Percentiles rank a stretch among this genome's conserved stretches.
Conservation (phyloP, 1,139 yeast genomes). For the Zygoascus hellenicus region DNA sequence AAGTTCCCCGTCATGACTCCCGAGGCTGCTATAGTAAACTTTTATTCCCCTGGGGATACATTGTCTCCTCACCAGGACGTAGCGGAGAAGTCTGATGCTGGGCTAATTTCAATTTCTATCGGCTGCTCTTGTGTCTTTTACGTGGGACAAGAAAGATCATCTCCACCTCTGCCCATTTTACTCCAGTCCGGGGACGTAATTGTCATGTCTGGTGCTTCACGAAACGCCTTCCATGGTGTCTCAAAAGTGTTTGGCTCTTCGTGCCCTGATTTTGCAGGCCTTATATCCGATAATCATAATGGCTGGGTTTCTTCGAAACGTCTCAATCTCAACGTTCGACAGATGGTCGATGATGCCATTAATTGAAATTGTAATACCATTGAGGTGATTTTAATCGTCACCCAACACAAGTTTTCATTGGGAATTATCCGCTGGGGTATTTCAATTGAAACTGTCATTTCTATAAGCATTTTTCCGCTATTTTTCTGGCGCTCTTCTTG, state of each 20-base stretch:
- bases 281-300: slow-evolving; percentile 22
- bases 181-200: slow-evolving; percentile 38
- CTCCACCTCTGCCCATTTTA: slow-evolving; percentile 31
- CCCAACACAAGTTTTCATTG: too few relatives aligned
- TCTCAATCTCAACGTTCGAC: slow-evolving; percentile 39
- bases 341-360: slow-evolving; percentile 33
- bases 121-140: slow-evolving; percentile 40
- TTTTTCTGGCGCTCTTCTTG: background rate
- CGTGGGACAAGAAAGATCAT: slow-evolving; percentile 25
- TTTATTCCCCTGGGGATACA: slow-evolving; percentile 40
- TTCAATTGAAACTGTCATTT: too few relatives aligned
- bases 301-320: slow-evolving; percentile 36
- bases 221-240: slow-evolving; percentile 41
- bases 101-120: slow-evolving; percentile 34
- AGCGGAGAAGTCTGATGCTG: slow-evolving; percentile 37
- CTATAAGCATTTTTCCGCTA: background rate
- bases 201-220: slow-evolving; percentile 39
- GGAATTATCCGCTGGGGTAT: too few relatives aligned
- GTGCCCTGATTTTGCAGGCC: slow-evolving; percentile 26
- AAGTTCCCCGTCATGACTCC: slow-evolving; percentile 25
- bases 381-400: too few relatives aligned
- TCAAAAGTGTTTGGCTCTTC: slow-evolving; percentile 35
- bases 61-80: slow-evolving; percentile 42
- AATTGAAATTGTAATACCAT: too few relatives aligned
- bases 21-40: slow-evolving; percentile 42